Conservation (phyloP, 2,329 filamentous ascomycete species). For the Didymella pomorum region DNA sequence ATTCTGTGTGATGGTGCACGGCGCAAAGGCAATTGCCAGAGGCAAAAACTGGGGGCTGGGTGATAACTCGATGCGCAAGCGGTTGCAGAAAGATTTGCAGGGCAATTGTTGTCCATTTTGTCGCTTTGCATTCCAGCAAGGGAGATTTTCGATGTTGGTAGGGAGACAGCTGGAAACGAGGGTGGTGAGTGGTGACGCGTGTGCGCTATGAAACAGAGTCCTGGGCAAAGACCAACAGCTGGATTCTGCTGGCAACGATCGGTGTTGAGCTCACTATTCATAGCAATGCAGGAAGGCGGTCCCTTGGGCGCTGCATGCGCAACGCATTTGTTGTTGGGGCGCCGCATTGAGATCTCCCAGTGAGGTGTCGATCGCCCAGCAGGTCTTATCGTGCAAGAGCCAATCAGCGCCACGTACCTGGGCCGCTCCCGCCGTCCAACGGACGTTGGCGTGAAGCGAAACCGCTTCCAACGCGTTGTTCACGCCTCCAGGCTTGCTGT, state of each 20-base stretch:
- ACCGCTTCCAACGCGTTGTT: conserved; percentile 1
- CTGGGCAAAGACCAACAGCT: neutral
- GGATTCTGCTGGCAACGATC: neutral
- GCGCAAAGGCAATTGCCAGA: conserved; percentile 1
- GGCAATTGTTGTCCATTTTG: neutral
- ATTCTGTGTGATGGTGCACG: conserved; percentile 13
- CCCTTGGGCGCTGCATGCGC: conserved; percentile 9
- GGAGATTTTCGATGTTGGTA: conserved; percentile 4
- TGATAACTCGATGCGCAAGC: neutral
- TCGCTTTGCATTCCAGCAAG: conserved; percentile 13
- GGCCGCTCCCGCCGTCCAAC: conserved; percentile 1
- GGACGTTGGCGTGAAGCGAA: conserved; percentile 7
- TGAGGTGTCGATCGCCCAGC: conserved; percentile 6
- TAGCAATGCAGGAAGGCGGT: conserved; percentile 7
- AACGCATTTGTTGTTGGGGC: conserved; percentile 14
- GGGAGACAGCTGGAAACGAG: conserved; percentile 4
- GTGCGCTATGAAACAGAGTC: conserved; percentile 3
- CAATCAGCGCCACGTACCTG: conserved; percentile 14
- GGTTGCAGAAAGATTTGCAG: neutral
- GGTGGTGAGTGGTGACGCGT: conserved; percentile 13
- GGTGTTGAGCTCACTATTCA: conserved; percentile 12
- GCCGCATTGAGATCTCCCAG: conserved; percentile 4
- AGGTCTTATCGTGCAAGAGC: conserved; percentile 6
- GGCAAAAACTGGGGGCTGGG: neutral
- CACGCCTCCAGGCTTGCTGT: conserved; percentile 11